Base-by-base conservation (phyloP, 495 filamentous ascomycete genomes). In the Entonaema liquescens region DNA sequence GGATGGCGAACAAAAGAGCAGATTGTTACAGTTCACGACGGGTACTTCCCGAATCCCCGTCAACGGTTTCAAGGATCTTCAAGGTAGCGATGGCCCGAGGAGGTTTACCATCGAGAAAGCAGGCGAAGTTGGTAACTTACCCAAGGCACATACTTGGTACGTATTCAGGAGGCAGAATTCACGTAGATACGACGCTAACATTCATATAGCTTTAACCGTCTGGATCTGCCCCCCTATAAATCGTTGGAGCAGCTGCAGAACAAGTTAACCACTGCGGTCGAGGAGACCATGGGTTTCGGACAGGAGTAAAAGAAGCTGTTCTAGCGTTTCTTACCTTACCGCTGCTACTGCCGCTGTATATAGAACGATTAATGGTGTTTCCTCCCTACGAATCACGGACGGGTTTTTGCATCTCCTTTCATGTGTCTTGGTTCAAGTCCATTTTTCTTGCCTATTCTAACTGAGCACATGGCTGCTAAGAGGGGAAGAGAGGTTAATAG, bases 1-100 rank as follows among this genome's bases (percentile, higher is more conserved):
- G 95, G 95, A 99, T 78, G 93, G 95, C 17, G 95, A 99, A 79
- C 96, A 98, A 77, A 99, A 99, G 85, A 96, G 93, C 28, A 89
- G 95, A 65, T 82, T 99, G 70, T 84, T 99, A 62, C 95, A 99
- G 80, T 99, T 98, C 77, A 94, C 95, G 19, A 99, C 95, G 25
- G 95, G 95, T 75, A 99, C 95, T 26, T 97, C 93, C 28, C 91
- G 95, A 79, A 99, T 99, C 70, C 95, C 95, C 11, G 95, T 99
- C 82, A 99, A 99, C 81, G 95, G 95, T 21, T 99, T 99, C 87
- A 99, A 99, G 85, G 95, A 99, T 83, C 85, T 99, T 65, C 95
- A 99, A 81, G 95, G 95, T 33, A 97, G 93, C 61, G 95, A 99
- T 79, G 95, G 95, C 13, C 95, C 95, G 12, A 84, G 96, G 78